phyloP scores from a whole-genome alignment of 108 stramenopile species.

The Nitzschia sp. region DNA sequence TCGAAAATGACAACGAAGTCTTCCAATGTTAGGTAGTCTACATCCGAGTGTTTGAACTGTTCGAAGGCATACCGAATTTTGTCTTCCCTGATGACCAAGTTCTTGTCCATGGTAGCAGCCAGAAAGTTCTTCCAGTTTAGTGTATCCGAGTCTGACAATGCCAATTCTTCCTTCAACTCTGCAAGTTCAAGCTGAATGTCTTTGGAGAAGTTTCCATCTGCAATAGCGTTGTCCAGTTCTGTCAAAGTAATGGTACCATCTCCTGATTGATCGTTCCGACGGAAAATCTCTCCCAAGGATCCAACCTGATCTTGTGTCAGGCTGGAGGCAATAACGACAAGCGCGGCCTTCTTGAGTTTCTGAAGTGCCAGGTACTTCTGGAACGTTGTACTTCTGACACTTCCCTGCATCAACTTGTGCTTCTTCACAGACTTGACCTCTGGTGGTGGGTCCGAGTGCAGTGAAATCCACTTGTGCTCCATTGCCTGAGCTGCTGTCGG shows the following conservation, averaged over 20 bases:
- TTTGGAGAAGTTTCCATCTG: conserved; percentile 42
- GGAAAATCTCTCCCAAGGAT: conserved; percentile 70
- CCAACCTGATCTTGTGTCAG: conserved; percentile 74
- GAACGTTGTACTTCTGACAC: conserved; percentile 47
- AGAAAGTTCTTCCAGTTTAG: conserved; percentile 85
- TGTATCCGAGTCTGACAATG: conserved; percentile 68
- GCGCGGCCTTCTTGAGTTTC: conserved; percentile 84
- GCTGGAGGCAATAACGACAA: conserved; percentile 77
- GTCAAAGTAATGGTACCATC: conserved; percentile 73
- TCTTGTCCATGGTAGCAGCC: conserved; percentile 82
- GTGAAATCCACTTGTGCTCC: conserved; percentile 72
- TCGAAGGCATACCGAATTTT: conserved; percentile 82
- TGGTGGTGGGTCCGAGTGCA: conserved; percentile 25
- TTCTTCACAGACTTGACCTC: conserved; percentile 13
- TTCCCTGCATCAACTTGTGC: conserved; percentile 24
- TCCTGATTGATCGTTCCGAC: conserved; percentile 61
- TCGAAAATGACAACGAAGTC: conserved; percentile 83
- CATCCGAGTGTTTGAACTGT: conserved; percentile 71
- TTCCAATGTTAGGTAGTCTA: conserved; percentile 60
- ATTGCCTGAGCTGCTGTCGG: conserved; percentile 73
- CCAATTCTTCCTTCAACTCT: conserved; percentile 58
- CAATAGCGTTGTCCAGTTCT: conserved; percentile 70
- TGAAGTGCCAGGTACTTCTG: conserved; percentile 78
- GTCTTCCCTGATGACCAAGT: conserved; percentile 73
- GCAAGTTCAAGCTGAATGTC: conserved; percentile 42